A percentile compares a stretch with the other conserved stretches of the same genome.
phyloP scores from a whole-genome alignment of 352 stramenopile genomes.

The Paralagenidium karlingii region DNA sequence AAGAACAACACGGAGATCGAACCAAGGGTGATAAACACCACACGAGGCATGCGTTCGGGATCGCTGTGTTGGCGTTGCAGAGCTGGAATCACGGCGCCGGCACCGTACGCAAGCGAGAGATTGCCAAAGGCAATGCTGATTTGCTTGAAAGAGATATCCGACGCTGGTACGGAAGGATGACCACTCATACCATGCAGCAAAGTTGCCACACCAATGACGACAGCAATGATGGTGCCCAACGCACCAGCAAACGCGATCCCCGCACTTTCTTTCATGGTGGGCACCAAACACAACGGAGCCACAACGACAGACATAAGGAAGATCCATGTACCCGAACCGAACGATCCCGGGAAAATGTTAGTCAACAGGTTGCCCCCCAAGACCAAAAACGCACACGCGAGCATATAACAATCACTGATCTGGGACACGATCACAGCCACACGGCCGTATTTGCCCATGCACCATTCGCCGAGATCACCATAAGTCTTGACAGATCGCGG shows the following conservation, averaged over 20 bases:
- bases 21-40: constrained; percentile 2
- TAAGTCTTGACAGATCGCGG: constrained; percentile 8
- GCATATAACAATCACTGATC: constrained; percentile 2
- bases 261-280: constrained; percentile 6
- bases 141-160: constrained; percentile 6
- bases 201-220: constrained; percentile 4
- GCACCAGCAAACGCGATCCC: constrained; percentile 2
- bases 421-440: constrained; percentile 1
- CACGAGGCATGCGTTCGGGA: constrained; percentile 4
- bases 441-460: constrained; percentile 4
- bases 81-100: constrained; percentile 6
- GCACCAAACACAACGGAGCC: constrained; percentile 3
- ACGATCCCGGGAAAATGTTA: constrained; percentile 2
- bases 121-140: constrained; percentile 7
- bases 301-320: constrained; percentile 5
- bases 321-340: constrained; percentile 4
- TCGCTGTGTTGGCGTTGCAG: constrained; percentile 5
- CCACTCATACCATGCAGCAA: constrained; percentile 8
- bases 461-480: constrained; percentile 8
- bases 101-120: constrained; percentile 5
- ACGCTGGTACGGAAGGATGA: constrained; percentile 1
- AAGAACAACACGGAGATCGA: constrained; percentile 8
- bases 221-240: constrained; percentile 7
- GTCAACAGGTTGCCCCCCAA: constrained; percentile 3
- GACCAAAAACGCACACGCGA: constrained; percentile 4